These are phyloP conservation scores for Chamaenerion angustifolium DNA, from an alignment of 345 rosid species.

Conservation along the genomic window DNA sequence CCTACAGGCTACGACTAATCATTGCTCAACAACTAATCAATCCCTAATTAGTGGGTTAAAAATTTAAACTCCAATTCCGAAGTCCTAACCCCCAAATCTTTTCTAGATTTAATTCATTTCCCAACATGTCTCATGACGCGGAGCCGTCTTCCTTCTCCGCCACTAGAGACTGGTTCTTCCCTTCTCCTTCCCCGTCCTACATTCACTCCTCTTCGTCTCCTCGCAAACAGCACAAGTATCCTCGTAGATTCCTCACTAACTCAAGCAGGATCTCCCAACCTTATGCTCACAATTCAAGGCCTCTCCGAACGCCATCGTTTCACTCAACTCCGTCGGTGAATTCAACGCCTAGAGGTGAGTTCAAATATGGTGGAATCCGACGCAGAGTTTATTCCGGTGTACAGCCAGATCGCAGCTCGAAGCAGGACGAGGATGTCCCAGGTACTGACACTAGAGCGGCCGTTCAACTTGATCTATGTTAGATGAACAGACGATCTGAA, in stretches of 20 bases:
- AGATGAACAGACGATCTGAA: too few relatives aligned
- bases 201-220: conserved; percentile 12
- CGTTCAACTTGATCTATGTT: neutral
- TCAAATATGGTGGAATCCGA: conserved; percentile 18
- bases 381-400: conserved; percentile 18
- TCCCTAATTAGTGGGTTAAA: too few relatives aligned
- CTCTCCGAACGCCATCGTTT: conserved; percentile 12
- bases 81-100: too few relatives aligned
- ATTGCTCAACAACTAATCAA: too few relatives aligned
- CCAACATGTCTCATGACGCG: conserved; percentile 25
- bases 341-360: conserved; percentile 9
- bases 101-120: too few relatives aligned
- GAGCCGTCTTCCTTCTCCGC: conserved; percentile 17
- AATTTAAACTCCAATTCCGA: too few relatives aligned
- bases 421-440: neutral
- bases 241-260: conserved; percentile 28
- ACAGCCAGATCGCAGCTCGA: conserved; percentile 5
- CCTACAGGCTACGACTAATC: too few relatives aligned
- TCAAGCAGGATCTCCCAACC: conserved; percentile 16
- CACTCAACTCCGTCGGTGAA: conserved; percentile 10
- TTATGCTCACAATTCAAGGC: conserved; percentile 9
- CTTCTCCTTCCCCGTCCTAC: conserved; percentile 34
- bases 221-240: conserved; percentile 13
- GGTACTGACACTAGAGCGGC: neutral
- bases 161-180: conserved; percentile 58